Evolutionary conservation across 108 stramenopile species (phyloP).

Genomic region (Conticribra weissflogii): DNA sequence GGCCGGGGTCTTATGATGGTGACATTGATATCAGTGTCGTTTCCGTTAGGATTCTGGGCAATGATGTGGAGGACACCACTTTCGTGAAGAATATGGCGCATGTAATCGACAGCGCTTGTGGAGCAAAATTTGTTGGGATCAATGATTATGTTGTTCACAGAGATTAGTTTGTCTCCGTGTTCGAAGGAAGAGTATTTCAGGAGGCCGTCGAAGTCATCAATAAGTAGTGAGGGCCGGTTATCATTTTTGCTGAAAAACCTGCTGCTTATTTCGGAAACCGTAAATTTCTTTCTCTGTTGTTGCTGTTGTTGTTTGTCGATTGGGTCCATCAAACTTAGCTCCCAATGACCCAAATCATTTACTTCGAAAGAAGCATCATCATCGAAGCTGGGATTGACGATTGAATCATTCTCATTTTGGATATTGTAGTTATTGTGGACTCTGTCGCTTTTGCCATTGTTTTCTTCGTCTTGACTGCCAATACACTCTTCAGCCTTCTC

Average conservation of each 20-base stretch:
- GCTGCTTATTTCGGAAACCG: neutral
- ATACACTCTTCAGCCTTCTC: no score
- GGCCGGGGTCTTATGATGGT: slow-evolving; percentile 57
- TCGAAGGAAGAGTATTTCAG: slow-evolving; percentile 31
- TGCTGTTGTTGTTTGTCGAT: no score
- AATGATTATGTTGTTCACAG: slow-evolving; percentile 34
- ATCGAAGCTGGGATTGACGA: no score
- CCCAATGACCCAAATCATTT: neutral
- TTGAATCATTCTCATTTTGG: no score
- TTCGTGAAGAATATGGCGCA: slow-evolving; percentile 23
- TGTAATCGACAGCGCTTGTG: slow-evolving; percentile 20
- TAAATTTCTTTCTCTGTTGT: neutral
- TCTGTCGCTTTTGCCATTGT: no score
- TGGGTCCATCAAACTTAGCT: neutral
- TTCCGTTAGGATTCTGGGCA: slow-evolving; percentile 41
- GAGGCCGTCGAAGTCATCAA: slow-evolving; percentile 7
- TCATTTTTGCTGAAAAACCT: neutral
- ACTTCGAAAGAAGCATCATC: neutral
- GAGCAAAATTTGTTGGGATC: slow-evolving; percentile 8
- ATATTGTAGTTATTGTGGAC: no score
- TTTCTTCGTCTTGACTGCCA: no score
- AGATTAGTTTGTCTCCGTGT: slow-evolving; percentile 33
- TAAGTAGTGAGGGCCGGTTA: neutral
- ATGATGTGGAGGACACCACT: slow-evolving; percentile 33
- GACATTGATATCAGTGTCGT: slow-evolving; percentile 50